Percentiles rank a stretch among this genome's conserved stretches.
phyloP scores from a whole-genome alignment of 257 asterid species.

The Ballota nigra region DNA sequence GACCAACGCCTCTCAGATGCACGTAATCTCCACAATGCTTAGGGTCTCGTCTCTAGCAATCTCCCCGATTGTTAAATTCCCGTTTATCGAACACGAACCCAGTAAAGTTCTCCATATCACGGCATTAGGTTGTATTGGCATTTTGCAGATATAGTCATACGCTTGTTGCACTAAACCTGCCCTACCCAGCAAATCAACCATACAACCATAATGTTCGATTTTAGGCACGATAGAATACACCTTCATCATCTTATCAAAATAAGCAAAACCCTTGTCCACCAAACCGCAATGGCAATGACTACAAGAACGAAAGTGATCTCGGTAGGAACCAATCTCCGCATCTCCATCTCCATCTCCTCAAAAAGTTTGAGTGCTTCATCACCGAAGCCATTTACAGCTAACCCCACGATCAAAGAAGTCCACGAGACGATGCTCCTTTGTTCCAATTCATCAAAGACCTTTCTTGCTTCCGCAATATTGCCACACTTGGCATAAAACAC shows the following conservation, averaged over 20 bases:
- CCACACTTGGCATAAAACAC: slow-evolving; percentile 79
- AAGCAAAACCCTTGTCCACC: slow-evolving; percentile 64
- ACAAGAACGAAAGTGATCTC: slow-evolving; percentile 74
- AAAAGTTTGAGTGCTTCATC: slow-evolving; percentile 62
- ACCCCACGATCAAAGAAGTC: slow-evolving; percentile 66
- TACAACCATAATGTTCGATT: slow-evolving; percentile 82
- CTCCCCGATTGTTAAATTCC: slow-evolving; percentile 53
- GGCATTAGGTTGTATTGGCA: slow-evolving; percentile 70
- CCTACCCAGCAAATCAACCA: slow-evolving; percentile 80
- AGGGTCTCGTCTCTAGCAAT: slow-evolving; percentile 57
- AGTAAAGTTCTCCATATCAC: slow-evolving; percentile 84
- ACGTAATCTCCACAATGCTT: slow-evolving; percentile 75
- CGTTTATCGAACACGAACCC: slow-evolving; percentile 63
- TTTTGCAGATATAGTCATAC: slow-evolving; percentile 50
- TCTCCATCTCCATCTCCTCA: slow-evolving; percentile 61
- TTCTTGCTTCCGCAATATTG: slow-evolving; percentile 52
- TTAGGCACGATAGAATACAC: slow-evolving; percentile 54
- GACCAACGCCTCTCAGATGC: slow-evolving; percentile 73
- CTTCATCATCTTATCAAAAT: slow-evolving; percentile 56
- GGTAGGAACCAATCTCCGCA: slow-evolving; percentile 41
- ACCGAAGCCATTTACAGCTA: slow-evolving; percentile 78
- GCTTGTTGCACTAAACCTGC: slow-evolving; percentile 73
- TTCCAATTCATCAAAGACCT: slow-evolving; percentile 58
- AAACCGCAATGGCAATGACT: slow-evolving; percentile 87
- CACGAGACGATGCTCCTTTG: slow-evolving; percentile 65